Conservation (phyloP, 148 eudicot species). For the Cornus suecica region DNA sequence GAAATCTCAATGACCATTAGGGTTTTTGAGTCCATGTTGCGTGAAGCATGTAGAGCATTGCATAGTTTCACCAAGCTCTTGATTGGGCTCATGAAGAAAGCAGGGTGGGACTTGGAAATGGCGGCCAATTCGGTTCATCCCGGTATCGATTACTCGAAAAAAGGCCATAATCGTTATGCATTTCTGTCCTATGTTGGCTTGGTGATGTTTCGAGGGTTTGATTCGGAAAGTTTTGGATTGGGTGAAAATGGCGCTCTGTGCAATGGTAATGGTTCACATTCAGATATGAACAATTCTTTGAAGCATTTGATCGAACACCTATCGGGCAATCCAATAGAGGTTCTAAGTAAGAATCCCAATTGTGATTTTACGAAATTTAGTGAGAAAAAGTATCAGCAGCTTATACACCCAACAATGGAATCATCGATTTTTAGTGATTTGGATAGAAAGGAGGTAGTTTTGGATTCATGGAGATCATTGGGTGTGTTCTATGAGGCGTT, state of each 20-base stretch:
- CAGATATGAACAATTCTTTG: conserved; percentile 29
- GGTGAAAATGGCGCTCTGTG: conserved; percentile 21
- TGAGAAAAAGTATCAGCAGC: conserved; percentile 74
- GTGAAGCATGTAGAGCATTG: conserved; percentile 46
- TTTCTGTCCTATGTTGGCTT: conserved; percentile 78
- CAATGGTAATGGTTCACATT: conserved; percentile 19
- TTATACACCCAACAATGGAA: conserved; percentile 84
- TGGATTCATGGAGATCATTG: conserved; percentile 80
- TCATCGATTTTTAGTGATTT: conserved; percentile 67
- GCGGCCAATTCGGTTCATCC: conserved; percentile 62
- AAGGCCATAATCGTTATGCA: conserved; percentile 64
- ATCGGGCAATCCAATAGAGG: conserved; percentile 61
- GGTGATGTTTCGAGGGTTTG: conserved; percentile 76
- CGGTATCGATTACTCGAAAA: conserved; percentile 50
- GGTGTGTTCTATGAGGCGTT: conserved; percentile 69
- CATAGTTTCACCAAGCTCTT: conserved; percentile 67
- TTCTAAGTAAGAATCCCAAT: conserved; percentile 50
- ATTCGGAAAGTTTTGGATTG: conserved; percentile 53
- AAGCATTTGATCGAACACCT: conserved; percentile 62
- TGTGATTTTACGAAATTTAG: conserved; percentile 71
- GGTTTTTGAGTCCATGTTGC: conserved; percentile 69
- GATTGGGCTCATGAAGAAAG: conserved; percentile 74
- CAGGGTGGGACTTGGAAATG: conserved; percentile 85
- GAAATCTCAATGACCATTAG: conserved; percentile 58
- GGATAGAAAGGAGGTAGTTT: conserved; percentile 49